phyloP scores from a whole-genome alignment of 2,329 filamentous ascomycete species.

The Stachybotrys chartarum region DNA sequence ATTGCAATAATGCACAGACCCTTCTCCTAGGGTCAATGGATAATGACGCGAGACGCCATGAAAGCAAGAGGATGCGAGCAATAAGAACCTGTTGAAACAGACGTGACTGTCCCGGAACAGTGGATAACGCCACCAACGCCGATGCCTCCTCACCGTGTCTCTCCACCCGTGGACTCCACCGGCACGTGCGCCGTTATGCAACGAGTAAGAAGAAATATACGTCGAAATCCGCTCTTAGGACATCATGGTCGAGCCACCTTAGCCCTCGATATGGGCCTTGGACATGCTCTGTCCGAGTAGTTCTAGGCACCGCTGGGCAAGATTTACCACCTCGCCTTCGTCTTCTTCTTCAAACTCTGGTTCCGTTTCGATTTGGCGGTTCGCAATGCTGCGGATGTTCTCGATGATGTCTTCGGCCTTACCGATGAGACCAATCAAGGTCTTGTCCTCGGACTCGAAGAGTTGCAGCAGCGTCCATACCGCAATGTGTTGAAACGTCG shows the following conservation, averaged over 20 bases:
- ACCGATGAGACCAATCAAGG: slow-evolving; percentile 79
- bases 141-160: slow-evolving; percentile 9
- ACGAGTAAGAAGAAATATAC: slow-evolving; percentile 10
- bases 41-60: background rate
- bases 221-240: background rate
- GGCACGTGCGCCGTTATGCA: slow-evolving; percentile 16
- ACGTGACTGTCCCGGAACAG: slow-evolving; percentile 4
- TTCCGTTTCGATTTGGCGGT: slow-evolving; percentile 80
- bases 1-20: background rate
- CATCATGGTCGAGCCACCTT: slow-evolving; percentile 9
- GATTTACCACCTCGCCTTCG: slow-evolving; percentile 84
- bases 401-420: slow-evolving; percentile 86
- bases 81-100: background rate
- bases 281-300: slow-evolving; percentile 69
- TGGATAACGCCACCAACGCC: slow-evolving; percentile 23
- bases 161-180: slow-evolving; percentile 7
- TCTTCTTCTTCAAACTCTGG: slow-evolving; percentile 84
- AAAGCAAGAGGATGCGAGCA: background rate
- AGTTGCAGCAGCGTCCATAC: slow-evolving; percentile 97
- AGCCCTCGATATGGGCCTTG: slow-evolving; percentile 79
- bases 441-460: slow-evolving; percentile 88
- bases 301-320: slow-evolving; percentile 86
- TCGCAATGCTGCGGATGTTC: slow-evolving; percentile 86
- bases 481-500: slow-evolving; percentile 98
- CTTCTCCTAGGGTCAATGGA: background rate